Base-by-base conservation (phyloP, 2,329 filamentous ascomycete genomes). In the Graphilbum ipis-grandicollis region DNA sequence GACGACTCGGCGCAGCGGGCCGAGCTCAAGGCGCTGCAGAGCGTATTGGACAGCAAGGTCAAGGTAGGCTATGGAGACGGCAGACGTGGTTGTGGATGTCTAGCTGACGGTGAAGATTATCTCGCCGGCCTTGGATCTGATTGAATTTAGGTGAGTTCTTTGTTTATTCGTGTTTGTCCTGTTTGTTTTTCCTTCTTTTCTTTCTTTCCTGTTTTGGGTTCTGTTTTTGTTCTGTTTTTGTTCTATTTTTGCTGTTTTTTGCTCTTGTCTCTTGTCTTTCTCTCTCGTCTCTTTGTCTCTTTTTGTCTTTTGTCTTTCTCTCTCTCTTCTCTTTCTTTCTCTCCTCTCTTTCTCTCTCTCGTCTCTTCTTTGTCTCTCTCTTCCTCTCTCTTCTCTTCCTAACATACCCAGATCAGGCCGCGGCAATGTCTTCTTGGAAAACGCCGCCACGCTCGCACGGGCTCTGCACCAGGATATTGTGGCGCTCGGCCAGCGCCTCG, bases 101-200 rank as follows among this genome's bases (percentile, higher is more conserved):
- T 9, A 21, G 29, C 26, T 28, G 26, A 28, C 26, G 6, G 14
- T 33, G 40, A 18, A 83, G 75, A 83, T 93, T 45, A 76, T 94
- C 33, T 85, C 84, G 10, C 86, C 86, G 1, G 81, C 84, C 9
- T 88, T 93, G 49, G 84, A 93, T 52, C 75, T 93, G 63, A 84
- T 93, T 48, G 83, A 93, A 54, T 68, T 94, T 48, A 90, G 90
- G 76, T 81, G 54, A 47, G 66, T 44, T 22, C 17, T 12, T 19
- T 19, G 22, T 5, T 3, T 19, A 5, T 21, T 15, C 14, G 12
- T 22, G 18, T 30, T 7, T 17, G 8, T 14, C 14, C 13, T 31
- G 9, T 18, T 10, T 36, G 8, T 25, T 7, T 32, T 7, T 3
- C 9, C 13, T 21, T 35, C 14, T 33, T 18, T 19, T 23, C n/a